phyloP scores from a whole-genome alignment of 768 basidiomycete genomes.

The Tylopilus subfusipes region DNA sequence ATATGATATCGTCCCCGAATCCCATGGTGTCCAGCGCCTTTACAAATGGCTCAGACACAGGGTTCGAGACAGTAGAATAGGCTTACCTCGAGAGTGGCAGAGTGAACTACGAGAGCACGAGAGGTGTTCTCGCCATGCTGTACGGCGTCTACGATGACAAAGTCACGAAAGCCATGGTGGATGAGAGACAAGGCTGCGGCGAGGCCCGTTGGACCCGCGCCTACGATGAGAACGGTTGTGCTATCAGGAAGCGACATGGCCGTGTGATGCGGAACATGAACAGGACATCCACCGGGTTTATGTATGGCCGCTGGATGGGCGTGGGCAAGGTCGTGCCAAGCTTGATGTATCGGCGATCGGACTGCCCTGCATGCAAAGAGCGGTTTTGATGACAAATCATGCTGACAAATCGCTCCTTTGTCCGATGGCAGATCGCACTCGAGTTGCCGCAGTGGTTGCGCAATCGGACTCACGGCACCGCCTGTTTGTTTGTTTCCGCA shows the following conservation, averaged over 20 bases:
- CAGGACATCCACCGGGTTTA: neutral
- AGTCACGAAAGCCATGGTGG: constrained; percentile 38
- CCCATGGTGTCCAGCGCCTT: constrained; percentile 39
- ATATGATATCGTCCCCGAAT: constrained; percentile 39
- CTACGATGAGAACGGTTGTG: constrained; percentile 47
- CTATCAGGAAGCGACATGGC: constrained; percentile 31
- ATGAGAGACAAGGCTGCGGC: constrained; percentile 45
- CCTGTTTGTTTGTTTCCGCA: no score
- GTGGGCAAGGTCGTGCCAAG: no score
- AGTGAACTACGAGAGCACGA: constrained; percentile 47
- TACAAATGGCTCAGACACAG: neutral
- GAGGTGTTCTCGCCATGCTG: constrained; percentile 38
- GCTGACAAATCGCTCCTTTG: neutral
- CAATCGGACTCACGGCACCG: no score
- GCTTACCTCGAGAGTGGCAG: constrained; percentile 51
- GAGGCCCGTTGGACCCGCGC: constrained; percentile 50
- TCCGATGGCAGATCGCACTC: no score
- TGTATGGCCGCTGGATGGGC: neutral
- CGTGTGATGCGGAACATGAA: neutral
- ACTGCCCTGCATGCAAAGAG: neutral
- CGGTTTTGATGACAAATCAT: neutral
- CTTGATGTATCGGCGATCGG: no score
- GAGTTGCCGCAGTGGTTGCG: no score
- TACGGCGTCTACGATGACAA: constrained; percentile 44
- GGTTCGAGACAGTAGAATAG: neutral